phyloP scores from a whole-genome alignment of 352 stramenopile species.

The Phytophthora niederhauseri region DNA sequence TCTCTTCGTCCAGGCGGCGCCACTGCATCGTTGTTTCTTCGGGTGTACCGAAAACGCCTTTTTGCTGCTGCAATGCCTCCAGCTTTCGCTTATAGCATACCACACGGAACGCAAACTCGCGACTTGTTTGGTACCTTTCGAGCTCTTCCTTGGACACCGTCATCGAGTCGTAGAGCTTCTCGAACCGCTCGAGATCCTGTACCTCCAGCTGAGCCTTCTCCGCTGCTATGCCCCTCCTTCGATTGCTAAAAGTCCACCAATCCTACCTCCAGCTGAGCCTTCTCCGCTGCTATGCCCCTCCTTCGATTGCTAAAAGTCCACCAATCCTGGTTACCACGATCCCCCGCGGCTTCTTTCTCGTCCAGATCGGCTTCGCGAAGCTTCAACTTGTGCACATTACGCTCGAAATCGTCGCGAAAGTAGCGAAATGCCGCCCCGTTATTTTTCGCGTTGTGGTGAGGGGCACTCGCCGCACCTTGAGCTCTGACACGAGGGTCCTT shows the following conservation, averaged over 20 bases:
- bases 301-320: too few relatives aligned
- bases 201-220: background rate
- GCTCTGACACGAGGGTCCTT: background rate
- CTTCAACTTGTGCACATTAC: background rate
- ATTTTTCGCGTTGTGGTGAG: background rate
- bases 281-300: too few relatives aligned
- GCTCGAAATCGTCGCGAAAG: background rate
- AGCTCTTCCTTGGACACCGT: conserved; percentile 6
- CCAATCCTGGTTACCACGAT: too few relatives aligned
- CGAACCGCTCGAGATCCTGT: conserved; percentile 28
- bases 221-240: background rate
- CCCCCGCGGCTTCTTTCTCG: background rate
- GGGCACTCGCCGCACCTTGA: background rate
- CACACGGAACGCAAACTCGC: conserved; percentile 21
- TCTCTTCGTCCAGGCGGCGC: conserved; percentile 17
- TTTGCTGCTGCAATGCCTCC: conserved; percentile 17
- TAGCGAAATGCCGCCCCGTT: background rate
- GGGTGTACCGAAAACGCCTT: background rate
- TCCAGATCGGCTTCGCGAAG: background rate
- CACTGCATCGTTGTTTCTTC: conserved; percentile 5
- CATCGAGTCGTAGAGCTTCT: conserved; percentile 14
- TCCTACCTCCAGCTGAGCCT: too few relatives aligned
- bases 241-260: background rate
- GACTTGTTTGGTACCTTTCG: conserved; percentile 18
- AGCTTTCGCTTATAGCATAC: conserved; percentile 21